Evolutionary conservation across 1,284 basidiomycete species (phyloP), one percentile per base, ranked within the genome.

Genomic region (Tylopilus orsonianus): DNA sequence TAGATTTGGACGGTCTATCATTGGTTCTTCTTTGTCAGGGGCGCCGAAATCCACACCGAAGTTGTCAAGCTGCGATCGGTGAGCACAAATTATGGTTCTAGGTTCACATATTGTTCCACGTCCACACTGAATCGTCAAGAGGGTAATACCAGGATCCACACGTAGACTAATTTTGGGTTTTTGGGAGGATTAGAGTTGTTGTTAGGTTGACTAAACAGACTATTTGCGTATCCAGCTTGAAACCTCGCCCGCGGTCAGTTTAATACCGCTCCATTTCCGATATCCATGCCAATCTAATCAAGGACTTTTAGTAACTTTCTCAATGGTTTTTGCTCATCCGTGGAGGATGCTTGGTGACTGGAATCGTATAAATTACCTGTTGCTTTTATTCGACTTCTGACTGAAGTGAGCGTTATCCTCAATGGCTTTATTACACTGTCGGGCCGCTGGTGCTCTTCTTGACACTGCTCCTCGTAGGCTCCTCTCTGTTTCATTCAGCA

Each of bases 201-300:
- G 16, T 14, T 33, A 32, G 38, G 5, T 38, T 29, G 36, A 49
- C 27, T 42, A 35, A 41, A 38, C 26, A 24, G 38, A 46, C 33
- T 27, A 8, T 34, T 23, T 41, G 18, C 27, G 14, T 32, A 32
- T 20, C 40, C 18, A 18, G 41, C 32, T 38, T 33, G 19, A 29
- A 16, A 18, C 7, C 26, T 32, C 27, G 23, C 38, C 36, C 22
- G 26, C 27, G 24, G 19, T 18, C 36, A 37, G 42, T 32, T 39
- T 58, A 63, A 45, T 27, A 33, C 60, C 60, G 55, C 46, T 47
- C 32, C 58, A 65, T 51, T 54, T 16, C 62, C 58, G 62, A 49
- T 19, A 40, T 30, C 27, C 33, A 34, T 27, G 38, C 23, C 30
- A 33, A 48, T 46, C 36, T 34, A 29, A 36, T 22, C 47, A 20